Evolutionary conservation across 345 rosid genomes (phyloP).

Genomic region (Passiflora organensis): DNA sequence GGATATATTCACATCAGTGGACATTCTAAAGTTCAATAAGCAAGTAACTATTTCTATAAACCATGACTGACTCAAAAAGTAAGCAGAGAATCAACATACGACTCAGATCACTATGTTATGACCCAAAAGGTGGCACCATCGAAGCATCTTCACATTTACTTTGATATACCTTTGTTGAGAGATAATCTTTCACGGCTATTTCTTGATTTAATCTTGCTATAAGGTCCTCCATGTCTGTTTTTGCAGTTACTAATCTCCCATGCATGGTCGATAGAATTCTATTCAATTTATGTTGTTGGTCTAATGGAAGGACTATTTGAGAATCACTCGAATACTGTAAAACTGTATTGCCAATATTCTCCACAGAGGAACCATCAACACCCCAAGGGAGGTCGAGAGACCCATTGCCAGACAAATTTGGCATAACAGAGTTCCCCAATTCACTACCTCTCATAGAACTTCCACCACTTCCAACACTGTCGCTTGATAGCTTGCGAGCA

Average conservation of each 20-base stretch:
- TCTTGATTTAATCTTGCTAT: slow-evolving; percentile 87
- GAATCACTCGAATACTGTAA: slow-evolving; percentile 43
- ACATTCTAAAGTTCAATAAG: no score
- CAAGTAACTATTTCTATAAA: no score
- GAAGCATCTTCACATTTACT: not conserved
- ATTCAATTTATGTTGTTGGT: slow-evolving; percentile 75
- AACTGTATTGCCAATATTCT: slow-evolving; percentile 36
- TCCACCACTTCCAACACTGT: slow-evolving; percentile 65
- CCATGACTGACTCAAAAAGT: not conserved
- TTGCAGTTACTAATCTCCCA: slow-evolving; percentile 72
- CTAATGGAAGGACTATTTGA: slow-evolving; percentile 68
- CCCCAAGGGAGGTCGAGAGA: slow-evolving; percentile 48
- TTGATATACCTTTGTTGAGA: slow-evolving; percentile 62
- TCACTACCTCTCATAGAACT: slow-evolving; percentile 65
- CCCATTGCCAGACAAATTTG: slow-evolving; percentile 55
- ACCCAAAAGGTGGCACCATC: not conserved
- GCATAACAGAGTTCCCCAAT: slow-evolving; percentile 52
- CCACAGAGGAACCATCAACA: slow-evolving; percentile 39
- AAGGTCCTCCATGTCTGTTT: slow-evolving; percentile 97
- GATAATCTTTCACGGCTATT: slow-evolving; percentile 81
- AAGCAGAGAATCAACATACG: no score
- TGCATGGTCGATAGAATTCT: slow-evolving; percentile 71
- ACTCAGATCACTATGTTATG: not conserved
- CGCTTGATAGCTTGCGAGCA: slow-evolving; percentile 57
- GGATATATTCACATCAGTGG: no score